Evolutionary conservation across 2,329 filamentous ascomycete genomes (phyloP), one percentile per base, ranked within the genome.

Genomic region (Thermothelomyces thermophilus): DNA sequence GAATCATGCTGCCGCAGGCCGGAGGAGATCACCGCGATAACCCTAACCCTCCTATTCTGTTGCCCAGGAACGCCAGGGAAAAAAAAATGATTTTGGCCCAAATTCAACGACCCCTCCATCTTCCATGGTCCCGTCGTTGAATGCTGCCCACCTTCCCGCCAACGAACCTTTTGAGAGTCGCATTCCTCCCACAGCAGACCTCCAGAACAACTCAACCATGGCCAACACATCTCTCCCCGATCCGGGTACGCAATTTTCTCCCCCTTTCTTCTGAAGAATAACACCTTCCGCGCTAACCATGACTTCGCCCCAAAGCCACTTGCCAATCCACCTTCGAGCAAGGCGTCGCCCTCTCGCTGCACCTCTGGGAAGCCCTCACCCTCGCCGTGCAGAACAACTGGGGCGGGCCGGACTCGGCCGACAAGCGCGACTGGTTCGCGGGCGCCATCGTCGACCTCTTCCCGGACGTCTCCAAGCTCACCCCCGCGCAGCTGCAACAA

Each of bases 351-450:
- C 84, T 93, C 65, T 73, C 85, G 37, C 81, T 98, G 58, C 83
- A 90, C 72, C 80, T 87, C 63, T 98, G 93, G 93, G 83, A 86
- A 7, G 85, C 88, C 28, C 83, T 98, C 47, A 86, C 85, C 42
- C 82, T 95, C 64, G 89, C 93, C 41, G 87, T 96, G 39, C 80
- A 87, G 65, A 89, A 88, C 67, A 76, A 82, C 70, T 95, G 90
- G 86, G 93, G 91, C 61, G 93, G 91, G 2, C 82, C 87, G 35
- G 83, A 89, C 63, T 85, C 83, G 19, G 68, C 76, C 53, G 89
- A 94, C 69, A 97, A 97, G 73, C 86, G 91, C 62, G 91, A 95
- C 75, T 97, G 90, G 91, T 87, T 98, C 62, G 91, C 87, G 45
- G 90, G 90, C 56, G 87, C 86, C 37, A 76, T 97, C 46, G 85